A percentile compares a stretch with the other conserved stretches of the same genome.
Conservation (phyloP, 2,329 filamentous ascomycete species). For the Arthrobotrys sinensis region DNA sequence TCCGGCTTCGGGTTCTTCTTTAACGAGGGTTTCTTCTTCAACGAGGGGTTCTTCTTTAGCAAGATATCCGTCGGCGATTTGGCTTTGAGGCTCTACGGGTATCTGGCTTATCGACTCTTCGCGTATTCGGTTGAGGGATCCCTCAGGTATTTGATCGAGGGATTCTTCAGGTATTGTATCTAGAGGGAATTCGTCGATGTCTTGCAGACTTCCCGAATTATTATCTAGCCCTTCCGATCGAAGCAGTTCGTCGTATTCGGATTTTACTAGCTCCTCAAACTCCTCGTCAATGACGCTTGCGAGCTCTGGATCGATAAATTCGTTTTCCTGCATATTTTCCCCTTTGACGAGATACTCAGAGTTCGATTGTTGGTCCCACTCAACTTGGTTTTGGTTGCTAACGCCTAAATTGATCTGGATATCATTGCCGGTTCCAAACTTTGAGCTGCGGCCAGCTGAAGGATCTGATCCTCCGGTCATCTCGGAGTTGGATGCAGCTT, state of each 20-base stretch:
- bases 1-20: neutral
- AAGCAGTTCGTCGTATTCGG: conserved; percentile 1
- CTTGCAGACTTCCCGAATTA: neutral
- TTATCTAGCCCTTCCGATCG: neutral
- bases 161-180: neutral
- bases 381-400: neutral
- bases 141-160: neutral
- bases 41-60: neutral
- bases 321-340: neutral
- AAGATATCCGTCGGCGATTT: neutral
- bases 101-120: neutral
- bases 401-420: neutral
- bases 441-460: neutral
- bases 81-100: neutral
- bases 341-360: neutral
- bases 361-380: neutral
- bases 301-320: neutral
- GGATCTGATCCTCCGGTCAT: neutral
- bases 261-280: neutral
- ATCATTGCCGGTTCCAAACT: neutral
- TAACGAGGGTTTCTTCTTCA: neutral
- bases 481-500: neutral
- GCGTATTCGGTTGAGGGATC: neutral
- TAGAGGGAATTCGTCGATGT: neutral
- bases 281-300: neutral